phyloP scores from a whole-genome alignment of 257 asterid species.

The Galeopsis tetrahit region DNA sequence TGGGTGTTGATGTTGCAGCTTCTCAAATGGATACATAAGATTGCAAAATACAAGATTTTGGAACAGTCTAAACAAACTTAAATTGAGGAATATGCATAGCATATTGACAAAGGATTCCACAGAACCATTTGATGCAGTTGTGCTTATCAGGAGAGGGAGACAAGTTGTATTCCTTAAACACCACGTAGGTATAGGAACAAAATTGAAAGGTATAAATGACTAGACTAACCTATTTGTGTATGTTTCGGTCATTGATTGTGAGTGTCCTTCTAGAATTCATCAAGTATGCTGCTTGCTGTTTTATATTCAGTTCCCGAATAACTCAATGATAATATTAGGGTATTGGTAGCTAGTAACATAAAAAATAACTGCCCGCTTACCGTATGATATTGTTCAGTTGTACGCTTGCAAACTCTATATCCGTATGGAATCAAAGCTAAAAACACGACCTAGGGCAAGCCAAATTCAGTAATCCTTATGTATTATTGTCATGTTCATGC shows the following conservation, averaged over 20 bases:
- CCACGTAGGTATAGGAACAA: not conserved
- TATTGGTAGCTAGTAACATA: conserved; percentile 2
- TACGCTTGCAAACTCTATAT: not conserved
- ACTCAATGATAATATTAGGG: not conserved
- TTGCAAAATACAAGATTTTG: not conserved
- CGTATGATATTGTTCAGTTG: not conserved
- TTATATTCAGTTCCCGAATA: not conserved
- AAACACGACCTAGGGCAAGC: not conserved
- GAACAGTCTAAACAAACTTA: not conserved
- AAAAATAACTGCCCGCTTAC: not conserved
- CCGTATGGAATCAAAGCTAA: not conserved
- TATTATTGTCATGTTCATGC: not conserved
- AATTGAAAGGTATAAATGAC: not conserved
- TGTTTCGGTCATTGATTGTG: not conserved
- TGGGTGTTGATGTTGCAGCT: not conserved
- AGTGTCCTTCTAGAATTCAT: not conserved
- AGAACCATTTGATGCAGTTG: not conserved
- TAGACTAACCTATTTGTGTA: not conserved
- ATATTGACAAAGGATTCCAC: not conserved
- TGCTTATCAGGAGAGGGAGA: not conserved
- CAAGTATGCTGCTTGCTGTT: not conserved
- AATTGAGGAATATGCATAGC: not conserved
- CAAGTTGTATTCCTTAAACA: not conserved
- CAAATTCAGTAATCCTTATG: not conserved
- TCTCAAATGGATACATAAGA: not conserved